phyloP scores from a whole-genome alignment of 768 basidiomycete genomes.

The Podaxis carcinomalis region DNA sequence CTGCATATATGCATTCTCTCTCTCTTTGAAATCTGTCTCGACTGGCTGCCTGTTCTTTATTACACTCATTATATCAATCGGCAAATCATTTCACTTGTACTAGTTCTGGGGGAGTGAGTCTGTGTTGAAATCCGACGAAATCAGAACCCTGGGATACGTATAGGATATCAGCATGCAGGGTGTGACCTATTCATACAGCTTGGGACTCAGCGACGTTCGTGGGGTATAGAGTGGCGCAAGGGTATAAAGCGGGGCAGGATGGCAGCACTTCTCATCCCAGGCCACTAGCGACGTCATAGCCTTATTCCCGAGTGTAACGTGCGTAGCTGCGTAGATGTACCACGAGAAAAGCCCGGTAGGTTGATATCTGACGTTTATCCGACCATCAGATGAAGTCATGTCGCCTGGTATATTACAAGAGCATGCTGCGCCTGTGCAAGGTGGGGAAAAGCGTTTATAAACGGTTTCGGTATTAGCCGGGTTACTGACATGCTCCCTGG shows the following conservation, averaged over 20 bases:
- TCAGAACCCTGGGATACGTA: background rate
- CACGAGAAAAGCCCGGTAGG: background rate
- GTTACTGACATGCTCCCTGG: background rate
- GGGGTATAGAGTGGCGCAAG: too few relatives aligned
- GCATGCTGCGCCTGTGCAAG: too few relatives aligned
- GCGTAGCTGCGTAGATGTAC: background rate
- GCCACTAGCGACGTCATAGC: background rate
- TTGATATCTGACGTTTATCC: too few relatives aligned
- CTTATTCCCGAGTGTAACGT: background rate
- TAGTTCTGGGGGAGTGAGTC: background rate
- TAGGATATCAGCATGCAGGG: background rate
- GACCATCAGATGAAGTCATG: too few relatives aligned
- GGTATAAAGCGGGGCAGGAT: background rate
- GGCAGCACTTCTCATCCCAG: background rate
- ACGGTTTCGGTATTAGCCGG: background rate
- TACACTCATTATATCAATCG: background rate
- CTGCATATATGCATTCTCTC: background rate
- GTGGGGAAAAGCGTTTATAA: background rate
- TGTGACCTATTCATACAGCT: background rate
- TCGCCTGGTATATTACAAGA: too few relatives aligned
- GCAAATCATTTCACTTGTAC: background rate
- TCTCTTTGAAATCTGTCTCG: background rate
- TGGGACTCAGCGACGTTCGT: too few relatives aligned
- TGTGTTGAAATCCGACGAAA: background rate
- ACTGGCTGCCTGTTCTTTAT: background rate